Evolutionary conservation across 306 rosid genomes (phyloP).

Genomic region (Rosa chinensis): DNA sequence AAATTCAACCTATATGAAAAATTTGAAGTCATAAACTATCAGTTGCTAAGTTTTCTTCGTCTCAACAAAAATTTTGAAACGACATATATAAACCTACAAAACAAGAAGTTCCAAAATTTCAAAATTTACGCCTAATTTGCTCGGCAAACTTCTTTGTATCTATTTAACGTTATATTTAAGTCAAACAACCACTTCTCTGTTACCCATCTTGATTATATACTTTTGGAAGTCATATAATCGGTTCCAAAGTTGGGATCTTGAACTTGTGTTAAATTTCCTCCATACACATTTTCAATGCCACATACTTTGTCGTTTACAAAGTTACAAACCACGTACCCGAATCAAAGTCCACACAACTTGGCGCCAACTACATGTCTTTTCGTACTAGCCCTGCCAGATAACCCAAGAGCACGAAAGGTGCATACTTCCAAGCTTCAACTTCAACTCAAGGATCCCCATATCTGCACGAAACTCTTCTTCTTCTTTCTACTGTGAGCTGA

Average conservation of each 20-base stretch:
- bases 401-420: neutral
- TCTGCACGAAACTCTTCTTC: neutral
- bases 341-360: neutral
- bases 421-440: neutral
- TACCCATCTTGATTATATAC: no score
- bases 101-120: no score
- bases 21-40: no score
- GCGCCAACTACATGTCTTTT: neutral
- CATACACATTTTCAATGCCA: neutral
- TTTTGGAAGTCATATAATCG: no score
- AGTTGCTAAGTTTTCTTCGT: no score
- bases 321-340: neutral
- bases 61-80: no score
- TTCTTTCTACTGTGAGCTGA: neutral
- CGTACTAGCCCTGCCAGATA: neutral
- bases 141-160: no score
- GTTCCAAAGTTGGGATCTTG: neutral
- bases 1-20: no score
- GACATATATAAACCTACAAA: no score
- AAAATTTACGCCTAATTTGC: no score
- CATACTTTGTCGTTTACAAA: neutral
- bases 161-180: no score
- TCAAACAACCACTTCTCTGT: no score
- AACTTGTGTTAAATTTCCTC: neutral
- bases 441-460: neutral